phyloP scores from a whole-genome alignment of 305 asterid genomes.

The Fraxinus sp. region DNA sequence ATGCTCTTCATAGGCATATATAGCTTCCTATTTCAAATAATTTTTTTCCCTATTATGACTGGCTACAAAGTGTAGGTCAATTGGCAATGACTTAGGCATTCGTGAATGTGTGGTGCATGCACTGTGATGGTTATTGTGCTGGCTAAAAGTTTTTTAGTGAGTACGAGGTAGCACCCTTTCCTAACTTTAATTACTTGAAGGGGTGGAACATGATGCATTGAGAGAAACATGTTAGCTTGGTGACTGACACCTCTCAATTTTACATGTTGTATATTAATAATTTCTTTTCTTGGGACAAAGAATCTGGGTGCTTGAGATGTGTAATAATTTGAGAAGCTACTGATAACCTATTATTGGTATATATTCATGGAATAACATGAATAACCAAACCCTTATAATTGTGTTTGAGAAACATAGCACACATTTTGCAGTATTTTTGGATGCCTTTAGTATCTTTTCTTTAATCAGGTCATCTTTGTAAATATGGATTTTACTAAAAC shows the following conservation, averaged over 20 bases:
- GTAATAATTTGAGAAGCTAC: not conserved
- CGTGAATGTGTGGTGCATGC: not conserved
- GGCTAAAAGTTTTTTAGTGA: not conserved
- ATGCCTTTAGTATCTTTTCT: not conserved
- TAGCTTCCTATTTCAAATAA: not conserved
- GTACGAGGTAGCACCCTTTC: not conserved
- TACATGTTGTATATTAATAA: not conserved
- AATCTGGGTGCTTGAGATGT: not conserved
- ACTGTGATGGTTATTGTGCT: not conserved
- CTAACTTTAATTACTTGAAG: not conserved
- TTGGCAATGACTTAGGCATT: not conserved
- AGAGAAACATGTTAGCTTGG: not conserved
- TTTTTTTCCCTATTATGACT: not conserved
- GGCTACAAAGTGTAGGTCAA: not conserved
- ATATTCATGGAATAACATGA: not conserved
- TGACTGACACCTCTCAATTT: not conserved
- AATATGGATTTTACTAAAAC: not conserved
- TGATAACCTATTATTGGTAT: not conserved
- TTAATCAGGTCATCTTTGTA: not conserved
- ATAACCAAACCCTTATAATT: not conserved
- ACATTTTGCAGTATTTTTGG: not conserved
- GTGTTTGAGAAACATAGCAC: not conserved
- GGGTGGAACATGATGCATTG: not conserved
- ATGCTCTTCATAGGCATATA: not conserved
- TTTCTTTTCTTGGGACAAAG: not conserved